Evolutionary conservation across 305 asterid species (phyloP), one percentile per base, ranked within the genome.

Genomic region (Andrographis paniculata): DNA sequence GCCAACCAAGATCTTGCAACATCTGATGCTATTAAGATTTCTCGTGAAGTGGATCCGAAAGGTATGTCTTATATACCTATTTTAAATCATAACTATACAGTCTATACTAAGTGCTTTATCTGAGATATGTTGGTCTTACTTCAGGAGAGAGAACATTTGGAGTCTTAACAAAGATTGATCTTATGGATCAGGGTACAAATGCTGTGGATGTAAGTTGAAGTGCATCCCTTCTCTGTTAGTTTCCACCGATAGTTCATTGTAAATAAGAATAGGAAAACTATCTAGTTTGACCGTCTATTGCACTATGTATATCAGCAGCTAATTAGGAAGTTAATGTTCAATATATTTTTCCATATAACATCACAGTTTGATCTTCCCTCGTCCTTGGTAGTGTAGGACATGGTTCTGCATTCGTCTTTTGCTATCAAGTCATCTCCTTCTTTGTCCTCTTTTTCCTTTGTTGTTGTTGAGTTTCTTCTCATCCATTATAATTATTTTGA

Each of bases 151-250:
- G 98, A 67, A 89, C 98, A 17, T 85, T 89, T 71, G 98, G 98
- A 31, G 98, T 89, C 48, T 59, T 89, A 24, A 89, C 96, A 17
- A 89, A 89, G 75, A 76, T 89, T 52, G 98, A 89, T 77, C 93
- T 89, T 20, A 89, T 89, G 98, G 98, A 89, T 82, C 74, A 89
- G 96, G 98, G 98, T 58, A 89, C 98, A 16, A 94, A 89, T 82
- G 98, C 98, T 57, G 98, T 78, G 22, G 96, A 89, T 46, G 98
- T 82, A 78, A 86, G 92, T 74, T 66, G 24, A 62, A 27, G 17
- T 37, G 16, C 42, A 37, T 13, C 12, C n/a, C n/a, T 7, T n/a
- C 38, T 6, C 9, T n/a, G n/a, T n/a, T n/a, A n/a, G n/a, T n/a
- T n/a, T 33, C 38, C 30, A 44, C 38, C 14, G 48, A 35, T 46